Evolutionary conservation across 2,329 filamentous ascomycete species (phyloP), one percentile per base, ranked within the genome.

Genomic region (Fusarium setosum): DNA sequence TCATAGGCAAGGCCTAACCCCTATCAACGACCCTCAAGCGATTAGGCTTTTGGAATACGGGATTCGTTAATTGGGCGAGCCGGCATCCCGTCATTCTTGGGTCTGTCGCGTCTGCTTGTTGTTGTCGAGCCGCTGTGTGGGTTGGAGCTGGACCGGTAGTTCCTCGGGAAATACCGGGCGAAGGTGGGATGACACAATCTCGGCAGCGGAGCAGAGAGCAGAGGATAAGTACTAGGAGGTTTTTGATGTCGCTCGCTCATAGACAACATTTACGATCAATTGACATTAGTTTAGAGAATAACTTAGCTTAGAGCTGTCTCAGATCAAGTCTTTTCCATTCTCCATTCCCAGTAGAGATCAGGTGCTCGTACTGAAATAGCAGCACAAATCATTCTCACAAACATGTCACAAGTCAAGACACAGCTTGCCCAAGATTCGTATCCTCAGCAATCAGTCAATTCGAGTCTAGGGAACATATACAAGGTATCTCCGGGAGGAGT

Each of bases 401-500:
- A n/a, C n/a, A n/a, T n/a, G n/a, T 41, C 26, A 45, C 41, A 40
- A 13, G 45, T 13, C 10, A 31, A 13, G 12, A 9, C 23, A 11
- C 47, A 29, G 8, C 34, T 24, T 50, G 23, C 38, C 9, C 21
- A 32, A 23, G 45, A 18, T 37, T 41, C n/a, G 41, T 21, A 32
- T 21, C 55, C 64, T 67, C 50, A 67, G 45, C 49, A 66, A 65
- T 65, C 55, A 64, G 62, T 74, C 72, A 71, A 73, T 75, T 76
- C 67, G 72, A 69, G 65, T 75, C 72, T 75, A 76, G 63, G 73
- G 56, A 74, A 74, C 69, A 75, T 73, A 64, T 76, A 75, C 74
- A 72, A 66, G 58, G 66, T 57, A 66, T 69, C 62, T 72, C 72
- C 69, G 55, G 54, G 51, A 48, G 65, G 72, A 70, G 65, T 64